phyloP scores from a whole-genome alignment of 2,329 filamentous ascomycete genomes.

The Dactylellina cionopaga region DNA sequence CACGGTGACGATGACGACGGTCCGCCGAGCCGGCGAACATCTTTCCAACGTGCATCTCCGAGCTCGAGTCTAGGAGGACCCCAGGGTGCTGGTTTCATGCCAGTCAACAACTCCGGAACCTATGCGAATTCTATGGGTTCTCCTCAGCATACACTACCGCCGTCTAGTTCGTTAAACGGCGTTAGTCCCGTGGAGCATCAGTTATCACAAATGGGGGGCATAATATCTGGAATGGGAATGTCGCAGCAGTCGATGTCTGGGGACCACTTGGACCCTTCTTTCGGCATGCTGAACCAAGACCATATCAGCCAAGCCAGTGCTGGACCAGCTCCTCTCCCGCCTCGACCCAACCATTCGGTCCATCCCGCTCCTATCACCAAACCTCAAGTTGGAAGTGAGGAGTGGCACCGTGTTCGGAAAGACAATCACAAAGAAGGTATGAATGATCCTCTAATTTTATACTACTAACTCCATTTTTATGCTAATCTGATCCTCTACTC shows the following conservation, averaged over 20 bases:
- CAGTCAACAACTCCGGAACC: conserved; percentile 44
- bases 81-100: conserved; percentile 47
- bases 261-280: conserved; percentile 54
- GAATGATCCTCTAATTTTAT: no score
- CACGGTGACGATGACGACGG: conserved; percentile 48
- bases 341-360: conserved; percentile 66
- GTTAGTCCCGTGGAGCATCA: conserved; percentile 44
- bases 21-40: conserved; percentile 43
- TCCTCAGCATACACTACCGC: conserved; percentile 39
- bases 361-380: conserved; percentile 71
- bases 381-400: conserved; percentile 90
- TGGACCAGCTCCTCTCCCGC: conserved; percentile 59
- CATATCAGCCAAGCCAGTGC: conserved; percentile 29
- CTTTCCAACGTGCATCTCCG: conserved; percentile 42
- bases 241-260: conserved; percentile 35
- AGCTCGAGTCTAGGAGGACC: conserved; percentile 28
- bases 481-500: conserved; percentile 55
- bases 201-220: conserved; percentile 42
- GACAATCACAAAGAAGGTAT: conserved; percentile 99
- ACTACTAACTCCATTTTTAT: no score
- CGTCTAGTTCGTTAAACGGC: conserved; percentile 39
- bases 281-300: conserved; percentile 48
- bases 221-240: conserved; percentile 40
- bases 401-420: conserved; percentile 97
- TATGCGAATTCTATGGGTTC: conserved; percentile 44